Evolutionary conservation across 352 stramenopile genomes (phyloP).

Genomic region (Phytopythium sindhum): DNA sequence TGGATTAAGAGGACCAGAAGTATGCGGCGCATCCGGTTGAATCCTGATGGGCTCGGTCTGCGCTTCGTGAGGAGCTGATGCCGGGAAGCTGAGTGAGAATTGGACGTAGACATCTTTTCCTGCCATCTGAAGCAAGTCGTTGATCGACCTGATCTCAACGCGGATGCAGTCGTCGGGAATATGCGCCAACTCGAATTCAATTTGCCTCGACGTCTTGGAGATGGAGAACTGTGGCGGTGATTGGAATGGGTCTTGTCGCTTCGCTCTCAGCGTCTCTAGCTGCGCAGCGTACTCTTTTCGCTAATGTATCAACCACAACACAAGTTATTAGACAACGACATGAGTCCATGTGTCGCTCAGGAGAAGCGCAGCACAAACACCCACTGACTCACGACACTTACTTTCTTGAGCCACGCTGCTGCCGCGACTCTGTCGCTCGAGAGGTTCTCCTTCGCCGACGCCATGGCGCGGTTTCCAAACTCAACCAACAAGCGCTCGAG

Average conservation of each 20-base stretch:
- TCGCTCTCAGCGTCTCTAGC: slow-evolving; percentile 47
- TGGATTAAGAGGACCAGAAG: slow-evolving; percentile 14
- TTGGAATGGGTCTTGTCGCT: slow-evolving; percentile 48
- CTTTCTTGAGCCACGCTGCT: slow-evolving; percentile 55
- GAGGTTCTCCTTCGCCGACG: slow-evolving; percentile 48
- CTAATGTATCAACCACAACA: slow-evolving; percentile 25
- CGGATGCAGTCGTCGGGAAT: slow-evolving; percentile 52
- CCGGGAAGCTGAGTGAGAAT: slow-evolving; percentile 73
- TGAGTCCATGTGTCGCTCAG: neutral
- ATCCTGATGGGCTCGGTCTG: slow-evolving; percentile 45
- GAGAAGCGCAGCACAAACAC: neutral
- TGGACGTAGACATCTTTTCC: slow-evolving; percentile 66
- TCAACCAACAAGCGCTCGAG: slow-evolving; percentile 64
- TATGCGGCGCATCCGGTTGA: slow-evolving; percentile 23
- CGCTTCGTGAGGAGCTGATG: slow-evolving; percentile 48
- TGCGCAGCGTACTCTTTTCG: slow-evolving; percentile 55
- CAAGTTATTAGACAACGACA: neutral
- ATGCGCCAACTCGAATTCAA: slow-evolving; percentile 42
- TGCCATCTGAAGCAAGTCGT: slow-evolving; percentile 31
- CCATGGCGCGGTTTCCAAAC: slow-evolving; percentile 55
- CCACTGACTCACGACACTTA: slow-evolving; percentile 9
- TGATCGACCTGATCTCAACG: slow-evolving; percentile 44
- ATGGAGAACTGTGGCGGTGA: slow-evolving; percentile 41
- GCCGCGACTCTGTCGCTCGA: slow-evolving; percentile 43
- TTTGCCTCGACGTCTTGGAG: slow-evolving; percentile 27